Evolutionary conservation across 192 early-diverging fungal genomes (phyloP).

Genomic region (Phlyctochytrium planicorne): DNA sequence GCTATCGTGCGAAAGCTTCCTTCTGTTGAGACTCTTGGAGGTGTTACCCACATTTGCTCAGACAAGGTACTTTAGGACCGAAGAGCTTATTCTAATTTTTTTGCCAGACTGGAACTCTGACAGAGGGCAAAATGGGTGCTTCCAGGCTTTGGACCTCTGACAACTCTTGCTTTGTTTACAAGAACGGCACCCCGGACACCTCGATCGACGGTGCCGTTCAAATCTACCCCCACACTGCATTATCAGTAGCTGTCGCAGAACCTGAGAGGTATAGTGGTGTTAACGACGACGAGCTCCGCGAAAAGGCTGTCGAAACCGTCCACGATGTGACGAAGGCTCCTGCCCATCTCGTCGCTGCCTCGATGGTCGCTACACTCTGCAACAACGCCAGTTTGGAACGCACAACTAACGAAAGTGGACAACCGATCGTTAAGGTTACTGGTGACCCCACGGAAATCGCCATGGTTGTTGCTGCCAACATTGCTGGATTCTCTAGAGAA

Average conservation of each 20-base stretch:
- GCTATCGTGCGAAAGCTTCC: conserved; percentile 91
- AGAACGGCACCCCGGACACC: conserved; percentile 37
- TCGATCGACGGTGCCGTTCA: conserved; percentile 34
- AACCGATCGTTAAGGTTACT: conserved; percentile 6
- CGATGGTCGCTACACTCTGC: conserved; percentile 80
- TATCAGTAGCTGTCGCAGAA: conserved; percentile 13
- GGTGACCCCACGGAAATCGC: conserved; percentile 98
- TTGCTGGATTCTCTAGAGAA: conserved; percentile 71
- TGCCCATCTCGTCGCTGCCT: conserved; percentile 52
- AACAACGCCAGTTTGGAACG: conserved; percentile 78
- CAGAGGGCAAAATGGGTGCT: conserved; percentile 96
- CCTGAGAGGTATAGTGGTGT: neutral
- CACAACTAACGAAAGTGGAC: conserved; percentile 36
- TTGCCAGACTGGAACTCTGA: conserved; percentile 78
- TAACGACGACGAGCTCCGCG: neutral
- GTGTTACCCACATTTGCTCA: conserved; percentile 95
- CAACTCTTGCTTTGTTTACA: conserved; percentile 68
- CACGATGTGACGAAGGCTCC: conserved; percentile 26
- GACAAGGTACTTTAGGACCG: conserved; percentile 77
- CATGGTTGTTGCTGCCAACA: conserved; percentile 79
- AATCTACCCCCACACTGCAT: conserved; percentile 20
- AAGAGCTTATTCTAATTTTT: conserved; percentile 11
- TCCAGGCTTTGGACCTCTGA: conserved; percentile 78
- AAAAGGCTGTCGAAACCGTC: neutral
- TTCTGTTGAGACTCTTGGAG: conserved; percentile 92